Evolutionary conservation across 257 asterid genomes (phyloP), one percentile per base, ranked within the genome.

Genomic region (Ilex asprella): DNA sequence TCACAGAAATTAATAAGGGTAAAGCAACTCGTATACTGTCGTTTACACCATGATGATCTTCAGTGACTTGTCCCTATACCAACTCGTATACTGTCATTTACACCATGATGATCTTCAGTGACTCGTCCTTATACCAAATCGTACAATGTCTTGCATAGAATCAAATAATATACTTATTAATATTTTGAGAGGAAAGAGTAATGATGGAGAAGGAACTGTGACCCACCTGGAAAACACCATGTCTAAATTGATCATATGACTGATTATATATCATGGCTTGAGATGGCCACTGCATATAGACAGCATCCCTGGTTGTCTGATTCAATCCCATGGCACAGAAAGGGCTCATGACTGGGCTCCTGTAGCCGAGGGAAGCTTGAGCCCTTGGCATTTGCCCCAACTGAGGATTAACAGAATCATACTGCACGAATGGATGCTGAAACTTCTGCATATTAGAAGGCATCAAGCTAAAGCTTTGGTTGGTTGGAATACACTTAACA

Each of bases 211-310:
- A 56, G 31, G 75, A 35, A 63, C 11, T 12, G 43, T n/a, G 27
- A 56, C 60, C 12, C 68, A 93, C 99, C 97, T 85, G 99, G 67
- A 89, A 82, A 64, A 77, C 63, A 55, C 77, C 79, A 61, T 78
- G 92, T 56, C 95, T 81, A 39, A 85, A 70, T 72, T 85, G 97
- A 76, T 86, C 97, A 68, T 93, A 87, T 29, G 97, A 85, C 50
- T 87, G 88, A 11, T 94, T 90, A 82, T 83, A 85, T 86, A 93
- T 85, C 95, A 87, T 81, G 41, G 96, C 76, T 73, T 85, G 97
- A 50, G 88, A 78, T 16, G 95, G 96, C 94, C 94, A 87, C 79
- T 81, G 99, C 82, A 87, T 69, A 67, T 85, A 85, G 64, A 84
- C 74, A 70, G 83, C 82, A 61, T 82, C 91, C 63, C 70, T 73